Conservation (phyloP, 75 land plant genomes). For the Sequoia sempervirens region DNA sequence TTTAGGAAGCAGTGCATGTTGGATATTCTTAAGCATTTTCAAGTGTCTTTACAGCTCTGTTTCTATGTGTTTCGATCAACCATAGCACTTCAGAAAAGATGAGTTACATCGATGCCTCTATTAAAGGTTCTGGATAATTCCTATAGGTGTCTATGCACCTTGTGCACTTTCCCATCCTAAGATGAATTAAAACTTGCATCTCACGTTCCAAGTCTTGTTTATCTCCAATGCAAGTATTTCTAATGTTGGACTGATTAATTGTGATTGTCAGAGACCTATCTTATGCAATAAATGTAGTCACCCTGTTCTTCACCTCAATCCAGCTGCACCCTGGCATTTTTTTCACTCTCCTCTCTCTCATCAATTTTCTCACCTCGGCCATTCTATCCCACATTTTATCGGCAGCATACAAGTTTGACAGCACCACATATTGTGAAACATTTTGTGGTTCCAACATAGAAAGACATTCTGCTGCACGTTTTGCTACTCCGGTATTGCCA, state of each 20-base stretch:
- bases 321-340: conserved; percentile 18
- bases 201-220: no score
- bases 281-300: conserved; percentile 3
- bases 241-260: not conserved
- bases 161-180: not conserved
- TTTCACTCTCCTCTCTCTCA: conserved; percentile 8
- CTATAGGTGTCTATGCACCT: not conserved
- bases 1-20: conserved; percentile 51
- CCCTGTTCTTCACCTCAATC: conserved; percentile 19
- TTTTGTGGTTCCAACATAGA: conserved; percentile 12
- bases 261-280: not conserved
- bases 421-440: conserved; percentile 10
- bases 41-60: conserved; percentile 29
- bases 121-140: not conserved
- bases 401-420: conserved; percentile 17
- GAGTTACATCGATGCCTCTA: conserved; percentile 49
- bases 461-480: conserved; percentile 15
- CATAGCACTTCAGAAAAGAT: conserved; percentile 66
- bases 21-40: conserved; percentile 52
- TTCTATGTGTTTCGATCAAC: conserved; percentile 23
- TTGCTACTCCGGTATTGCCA: conserved; percentile 15
- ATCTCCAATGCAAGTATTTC: not conserved
- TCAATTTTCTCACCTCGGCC: conserved; percentile 11
- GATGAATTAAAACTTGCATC: not conserved
- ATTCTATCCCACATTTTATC: conserved; percentile 15